Percentiles rank a stretch among this genome's conserved stretches.
phyloP scores from a whole-genome alignment of 768 basidiomycete genomes.

The Cyclocybe cylindracea region DNA sequence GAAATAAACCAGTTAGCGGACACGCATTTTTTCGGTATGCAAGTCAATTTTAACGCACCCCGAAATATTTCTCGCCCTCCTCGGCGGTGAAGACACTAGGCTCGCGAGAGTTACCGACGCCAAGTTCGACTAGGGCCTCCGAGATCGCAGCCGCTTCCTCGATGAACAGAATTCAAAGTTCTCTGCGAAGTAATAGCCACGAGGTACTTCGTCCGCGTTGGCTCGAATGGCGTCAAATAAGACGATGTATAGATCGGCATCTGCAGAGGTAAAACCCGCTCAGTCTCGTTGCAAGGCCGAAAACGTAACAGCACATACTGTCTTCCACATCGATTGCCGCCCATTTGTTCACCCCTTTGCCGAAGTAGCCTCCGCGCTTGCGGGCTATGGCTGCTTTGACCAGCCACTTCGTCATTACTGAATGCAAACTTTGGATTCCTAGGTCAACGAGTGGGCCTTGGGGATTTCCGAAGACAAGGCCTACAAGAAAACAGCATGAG shows the following conservation, averaged over 20 bases:
- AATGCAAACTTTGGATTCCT: conserved; percentile 25
- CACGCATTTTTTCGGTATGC: background rate
- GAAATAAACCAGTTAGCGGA: too few species aligned
- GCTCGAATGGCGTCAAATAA: conserved; percentile 10
- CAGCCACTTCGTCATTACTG: conserved; percentile 23
- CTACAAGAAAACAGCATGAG: conserved; percentile 3
- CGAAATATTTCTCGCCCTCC: conserved; percentile 6
- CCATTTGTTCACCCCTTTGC: conserved; percentile 22
- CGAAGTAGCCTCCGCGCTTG: conserved; percentile 20
- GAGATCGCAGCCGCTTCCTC: conserved; percentile 7
- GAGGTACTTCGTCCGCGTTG: background rate
- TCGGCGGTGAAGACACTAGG: conserved; percentile 9
- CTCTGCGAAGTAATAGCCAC: conserved; percentile 17
- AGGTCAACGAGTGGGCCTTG: conserved; percentile 25
- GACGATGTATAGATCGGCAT: background rate
- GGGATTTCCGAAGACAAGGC: conserved; percentile 24
- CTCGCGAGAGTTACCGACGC: conserved; percentile 3
- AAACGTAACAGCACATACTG: conserved; percentile 9
- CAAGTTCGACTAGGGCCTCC: conserved; percentile 9
- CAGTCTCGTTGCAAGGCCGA: background rate
- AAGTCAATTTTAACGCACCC: background rate
- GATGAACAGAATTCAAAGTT: conserved; percentile 4
- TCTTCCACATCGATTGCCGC: conserved; percentile 20
- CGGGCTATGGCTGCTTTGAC: conserved; percentile 19
- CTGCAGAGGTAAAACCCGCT: background rate